These are phyloP conservation scores for Phytopythium litorale DNA, from an alignment of 352 stramenopile species.

Conservation along the genomic window DNA sequence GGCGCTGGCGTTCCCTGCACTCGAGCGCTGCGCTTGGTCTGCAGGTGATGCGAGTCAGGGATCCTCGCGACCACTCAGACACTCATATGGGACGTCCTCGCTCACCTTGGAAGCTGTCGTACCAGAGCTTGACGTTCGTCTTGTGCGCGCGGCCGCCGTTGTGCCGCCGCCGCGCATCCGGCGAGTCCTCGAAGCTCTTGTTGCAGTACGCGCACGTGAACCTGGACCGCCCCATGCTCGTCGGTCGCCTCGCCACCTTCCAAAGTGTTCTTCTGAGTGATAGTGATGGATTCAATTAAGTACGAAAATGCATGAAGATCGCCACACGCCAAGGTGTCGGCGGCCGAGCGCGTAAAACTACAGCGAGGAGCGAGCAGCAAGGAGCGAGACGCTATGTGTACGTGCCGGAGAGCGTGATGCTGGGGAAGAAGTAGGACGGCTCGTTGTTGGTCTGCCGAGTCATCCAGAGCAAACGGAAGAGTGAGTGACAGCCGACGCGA, in stretches of 20 bases:
- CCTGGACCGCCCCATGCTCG: constrained; percentile 46
- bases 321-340: background rate
- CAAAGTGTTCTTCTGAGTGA: background rate
- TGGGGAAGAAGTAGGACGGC: constrained; percentile 83
- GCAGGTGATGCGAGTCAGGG: background rate
- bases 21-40: constrained; percentile 40
- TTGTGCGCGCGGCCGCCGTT: constrained; percentile 68
- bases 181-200: constrained; percentile 77
- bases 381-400: constrained; percentile 42
- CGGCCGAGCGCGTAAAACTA: background rate
- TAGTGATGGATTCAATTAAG: constrained; percentile 16
- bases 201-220: constrained; percentile 80
- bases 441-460: constrained; percentile 41
- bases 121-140: constrained; percentile 83
- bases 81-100: background rate
- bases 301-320: constrained; percentile 24
- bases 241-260: background rate
- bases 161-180: constrained; percentile 64
- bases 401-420: constrained; percentile 74
- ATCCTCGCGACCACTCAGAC: background rate
- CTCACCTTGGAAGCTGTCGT: constrained; percentile 72
- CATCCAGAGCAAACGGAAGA: background rate
- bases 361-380: background rate
- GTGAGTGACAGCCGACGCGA: constrained; percentile 5
- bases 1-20: constrained; percentile 3